Evolutionary conservation across 179 eudicot genomes (phyloP), one percentile per base, ranked within the genome.

Genomic region (Patellifolia procumbens): DNA sequence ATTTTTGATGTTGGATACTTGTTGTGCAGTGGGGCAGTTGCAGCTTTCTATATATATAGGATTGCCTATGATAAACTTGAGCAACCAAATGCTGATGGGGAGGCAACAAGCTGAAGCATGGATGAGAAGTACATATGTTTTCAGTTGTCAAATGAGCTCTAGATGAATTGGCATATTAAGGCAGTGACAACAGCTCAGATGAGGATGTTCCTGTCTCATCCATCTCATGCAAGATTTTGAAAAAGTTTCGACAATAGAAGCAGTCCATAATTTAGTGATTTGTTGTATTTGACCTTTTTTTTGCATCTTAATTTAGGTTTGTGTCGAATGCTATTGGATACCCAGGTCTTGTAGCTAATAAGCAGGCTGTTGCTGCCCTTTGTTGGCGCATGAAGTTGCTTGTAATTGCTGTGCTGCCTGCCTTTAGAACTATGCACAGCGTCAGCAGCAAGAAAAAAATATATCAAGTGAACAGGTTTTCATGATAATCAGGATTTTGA

Each of bases 41-140:
- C 87, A 39, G 88, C 84, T 52, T 95, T 95, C 88, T 95, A 79
- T 67, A 59, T 84, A 20, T 95, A 91, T 69, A 86, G 95, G 85
- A 82, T 92, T 80, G 70, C 70, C 42, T 46, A 67, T 51, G 71
- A 69, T 68, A 83, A 74, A 49, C 72, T 76, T 48, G 77, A 75
- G 32, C 81, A 70, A 63, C 84, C 89, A 22, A 80, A 78, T 78
- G 37, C 78, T 74, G 82, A 92, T 28, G 84, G 84, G 71, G 86
- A 82, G 42, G 70, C 77, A 37, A 76, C 59, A 24, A 75, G 28
- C 51, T 78, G 77, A 82, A 64, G 74, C 48, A 34, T 29, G 32
- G 4, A 34, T 34, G 26, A 65, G 45, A n/a, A 13, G 7, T 15
- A 26, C 43, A 31, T 67, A 11, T 12, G 29, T 55, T 28, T 48